A percentile compares a stretch with the other conserved stretches of the same genome.
Conservation (phyloP, 2,329 filamentous ascomycete genomes). For the Xylaria sp. region DNA sequence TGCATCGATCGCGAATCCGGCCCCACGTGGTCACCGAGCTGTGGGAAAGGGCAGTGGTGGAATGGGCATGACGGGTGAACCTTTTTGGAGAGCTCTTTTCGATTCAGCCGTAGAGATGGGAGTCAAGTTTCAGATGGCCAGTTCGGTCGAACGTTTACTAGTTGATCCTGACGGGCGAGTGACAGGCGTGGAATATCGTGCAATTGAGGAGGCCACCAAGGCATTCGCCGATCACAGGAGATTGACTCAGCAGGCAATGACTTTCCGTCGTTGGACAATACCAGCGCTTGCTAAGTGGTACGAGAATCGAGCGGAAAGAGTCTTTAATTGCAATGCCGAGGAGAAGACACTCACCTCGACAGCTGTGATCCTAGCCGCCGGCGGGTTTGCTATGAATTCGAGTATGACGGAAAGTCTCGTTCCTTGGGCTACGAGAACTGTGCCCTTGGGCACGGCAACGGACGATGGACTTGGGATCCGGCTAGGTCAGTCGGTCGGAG, state of each 20-base stretch:
- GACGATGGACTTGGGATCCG: neutral
- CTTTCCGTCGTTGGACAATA: too few relatives aligned
- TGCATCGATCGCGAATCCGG: neutral
- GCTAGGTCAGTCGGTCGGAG: neutral
- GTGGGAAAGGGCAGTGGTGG: too few relatives aligned
- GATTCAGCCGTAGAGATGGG: neutral
- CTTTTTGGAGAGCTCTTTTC: neutral
- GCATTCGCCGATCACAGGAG: too few relatives aligned
- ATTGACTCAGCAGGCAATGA: too few relatives aligned
- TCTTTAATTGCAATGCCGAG: too few relatives aligned
- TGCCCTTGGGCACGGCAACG: neutral
- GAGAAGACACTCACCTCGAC: too few relatives aligned
- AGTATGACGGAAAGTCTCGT: neutral
- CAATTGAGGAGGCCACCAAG: neutral
- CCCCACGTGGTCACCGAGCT: neutral
- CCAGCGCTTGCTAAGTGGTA: too few relatives aligned
- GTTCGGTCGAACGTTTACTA: neutral
- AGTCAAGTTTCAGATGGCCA: neutral
- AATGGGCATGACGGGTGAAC: neutral
- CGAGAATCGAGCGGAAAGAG: too few relatives aligned
- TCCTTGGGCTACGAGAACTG: neutral
- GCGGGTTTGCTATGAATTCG: neutral
- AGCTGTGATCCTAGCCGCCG: neutral
- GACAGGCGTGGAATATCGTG: neutral
- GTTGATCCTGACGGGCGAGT: neutral